Base-by-base conservation (phyloP, 2,329 filamentous ascomycete species). In the Pseudocercospora musae region DNA sequence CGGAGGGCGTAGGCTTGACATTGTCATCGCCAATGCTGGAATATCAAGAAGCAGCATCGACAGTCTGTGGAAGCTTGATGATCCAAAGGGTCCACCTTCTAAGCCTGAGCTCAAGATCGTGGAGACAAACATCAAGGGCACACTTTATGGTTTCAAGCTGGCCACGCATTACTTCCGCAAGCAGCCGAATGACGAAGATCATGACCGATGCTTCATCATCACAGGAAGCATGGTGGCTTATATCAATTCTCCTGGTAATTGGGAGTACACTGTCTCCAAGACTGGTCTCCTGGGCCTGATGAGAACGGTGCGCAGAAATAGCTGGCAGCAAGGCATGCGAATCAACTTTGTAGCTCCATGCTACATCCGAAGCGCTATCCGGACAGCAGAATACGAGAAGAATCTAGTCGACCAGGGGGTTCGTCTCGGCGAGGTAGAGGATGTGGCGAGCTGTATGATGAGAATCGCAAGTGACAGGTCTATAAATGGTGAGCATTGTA, bases 151-250 rank as follows among this genome's bases (percentile, higher is more conserved):
- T 20, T 58, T 61, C 29, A 61, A 66, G 25, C 44, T 66, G 10
- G 61, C 64, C 10, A 53, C 60, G 31, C 64, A 66, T 46, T 66
- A 66, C 48, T 63, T 63, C 23, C 64, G 64, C 15, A 46, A 54
- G 29, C 46, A 62, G 33, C 52, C 59, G 21, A 48, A 58, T 4
- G 27, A 25, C 13, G 67, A 75, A 6, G 80, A 82, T 60, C 75
- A 75, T 7, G 80, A 82, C 60, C 74, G 80, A 1, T 80, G 79
- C 60, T 62, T 58, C 18, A 64, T 66, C 48, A 64, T 62, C 53
- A 81, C 78, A 0, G 79, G 79, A 3, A 80, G 78, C 60, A 76
- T 83, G 71, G 79, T 79, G 0, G 62, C 62, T 8, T 66, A 59
- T n/a, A 61, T 66, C 42, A 62, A 66, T 25, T 50, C 54, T 18